Conservation (phyloP, 2,329 filamentous ascomycete genomes). For the Laburnicola sp. region DNA sequence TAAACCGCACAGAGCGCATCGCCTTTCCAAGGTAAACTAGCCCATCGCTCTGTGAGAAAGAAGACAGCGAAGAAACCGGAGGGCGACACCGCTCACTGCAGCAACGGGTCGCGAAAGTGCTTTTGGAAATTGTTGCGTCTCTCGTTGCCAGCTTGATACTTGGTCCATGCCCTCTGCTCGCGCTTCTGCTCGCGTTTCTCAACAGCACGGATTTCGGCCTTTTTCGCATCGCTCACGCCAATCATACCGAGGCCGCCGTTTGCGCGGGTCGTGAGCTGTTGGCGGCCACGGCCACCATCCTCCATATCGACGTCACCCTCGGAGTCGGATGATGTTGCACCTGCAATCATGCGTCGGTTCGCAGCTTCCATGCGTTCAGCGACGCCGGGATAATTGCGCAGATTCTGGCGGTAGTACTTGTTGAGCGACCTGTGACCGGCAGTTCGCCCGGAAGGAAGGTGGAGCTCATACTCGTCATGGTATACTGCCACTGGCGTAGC, state of each 20-base stretch:
- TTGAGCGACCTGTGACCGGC: constrained; percentile 88
- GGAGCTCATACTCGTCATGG: constrained; percentile 89
- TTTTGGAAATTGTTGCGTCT: constrained; percentile 77
- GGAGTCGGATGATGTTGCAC: constrained; percentile 41
- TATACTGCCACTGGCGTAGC: constrained; percentile 74
- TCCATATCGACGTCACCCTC: constrained; percentile 44
- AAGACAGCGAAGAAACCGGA: background rate
- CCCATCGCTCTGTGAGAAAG: too few relatives aligned
- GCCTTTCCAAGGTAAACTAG: background rate
- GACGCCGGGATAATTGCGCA: constrained; percentile 77
- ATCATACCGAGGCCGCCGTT: constrained; percentile 77
- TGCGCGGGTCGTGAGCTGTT: constrained; percentile 61
- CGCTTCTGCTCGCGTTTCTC: constrained; percentile 71
- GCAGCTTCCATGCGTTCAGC: constrained; percentile 73
- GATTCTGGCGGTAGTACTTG: constrained; percentile 89
- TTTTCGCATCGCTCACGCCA: constrained; percentile 75
- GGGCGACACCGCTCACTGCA: constrained; percentile 48
- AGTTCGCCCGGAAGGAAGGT: constrained; percentile 84
- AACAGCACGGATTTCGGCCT: constrained; percentile 64
- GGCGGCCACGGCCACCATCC: constrained; percentile 39
- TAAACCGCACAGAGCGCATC: constrained; percentile 1
- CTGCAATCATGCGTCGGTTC: constrained; percentile 64
- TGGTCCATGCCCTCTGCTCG: constrained; percentile 62
- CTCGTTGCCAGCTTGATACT: constrained; percentile 69
- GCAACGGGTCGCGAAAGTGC: constrained; percentile 65